A percentile compares a stretch with the other conserved stretches of the same genome.
These are phyloP conservation scores for Saccharomyces pastorianus DNA, from an alignment of 1,139 yeast species.

Conservation along the genomic window DNA sequence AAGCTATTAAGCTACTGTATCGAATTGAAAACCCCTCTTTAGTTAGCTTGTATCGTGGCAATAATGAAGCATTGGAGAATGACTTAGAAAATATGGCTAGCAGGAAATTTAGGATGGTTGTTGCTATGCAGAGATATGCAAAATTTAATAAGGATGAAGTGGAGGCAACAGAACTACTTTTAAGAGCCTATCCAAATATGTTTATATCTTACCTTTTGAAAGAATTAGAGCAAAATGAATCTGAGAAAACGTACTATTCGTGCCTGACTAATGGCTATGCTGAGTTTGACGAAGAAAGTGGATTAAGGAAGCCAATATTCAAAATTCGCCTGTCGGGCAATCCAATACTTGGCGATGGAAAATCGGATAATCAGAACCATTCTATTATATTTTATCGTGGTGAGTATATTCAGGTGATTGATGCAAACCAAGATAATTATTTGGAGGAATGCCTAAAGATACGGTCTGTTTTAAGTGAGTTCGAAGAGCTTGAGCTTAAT, in stretches of 20 bases:
- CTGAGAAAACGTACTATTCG: constrained; percentile 46
- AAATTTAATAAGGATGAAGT: constrained; percentile 46
- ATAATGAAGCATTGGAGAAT: constrained; percentile 33
- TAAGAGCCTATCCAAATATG: constrained; percentile 55
- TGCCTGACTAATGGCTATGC: constrained; percentile 52
- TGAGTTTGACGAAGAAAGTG: constrained; percentile 33
- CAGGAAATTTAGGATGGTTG: constrained; percentile 58
- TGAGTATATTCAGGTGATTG: constrained; percentile 79
- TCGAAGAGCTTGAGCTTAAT: constrained; percentile 49
- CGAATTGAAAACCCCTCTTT: constrained; percentile 53
- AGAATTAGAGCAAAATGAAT: constrained; percentile 31
- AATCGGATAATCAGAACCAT: constrained; percentile 79
- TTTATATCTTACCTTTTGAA: constrained; percentile 53
- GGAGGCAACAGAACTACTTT: constrained; percentile 47
- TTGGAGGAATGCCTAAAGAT: constrained; percentile 79
- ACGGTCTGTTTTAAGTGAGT: constrained; percentile 67
- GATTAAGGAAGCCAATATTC: constrained; percentile 42
- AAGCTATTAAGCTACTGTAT: constrained; percentile 59
- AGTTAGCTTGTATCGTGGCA: constrained; percentile 34
- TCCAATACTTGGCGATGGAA: constrained; percentile 86
- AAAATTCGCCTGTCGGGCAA: constrained; percentile 66
- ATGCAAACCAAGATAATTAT: constrained; percentile 84
- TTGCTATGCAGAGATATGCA: constrained; percentile 62
- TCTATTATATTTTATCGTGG: constrained; percentile 75
- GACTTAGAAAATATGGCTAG: constrained; percentile 47